Evolutionary conservation across 345 rosid species (phyloP).

Genomic region (Lagerstroemia speciosa): DNA sequence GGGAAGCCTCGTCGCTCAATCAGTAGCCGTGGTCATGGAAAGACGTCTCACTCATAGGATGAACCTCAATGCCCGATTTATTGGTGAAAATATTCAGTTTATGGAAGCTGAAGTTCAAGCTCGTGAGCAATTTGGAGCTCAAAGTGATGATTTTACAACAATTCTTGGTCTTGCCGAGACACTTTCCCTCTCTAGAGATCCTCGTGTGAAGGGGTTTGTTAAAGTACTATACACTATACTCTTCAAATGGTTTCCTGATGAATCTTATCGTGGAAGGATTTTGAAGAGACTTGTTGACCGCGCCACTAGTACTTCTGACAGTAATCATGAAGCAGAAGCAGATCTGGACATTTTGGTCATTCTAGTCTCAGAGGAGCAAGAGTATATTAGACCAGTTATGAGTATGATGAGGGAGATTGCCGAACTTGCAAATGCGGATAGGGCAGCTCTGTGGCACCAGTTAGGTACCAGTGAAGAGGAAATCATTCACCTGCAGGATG

Average conservation of each 20-base stretch:
- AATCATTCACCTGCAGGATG: conserved; percentile 58
- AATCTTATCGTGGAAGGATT: conserved; percentile 65
- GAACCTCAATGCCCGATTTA: conserved; percentile 39
- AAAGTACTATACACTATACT: conserved; percentile 73
- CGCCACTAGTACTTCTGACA: conserved; percentile 58
- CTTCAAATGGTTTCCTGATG: conserved; percentile 78
- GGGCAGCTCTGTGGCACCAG: conserved; percentile 93
- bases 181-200: conserved; percentile 64
- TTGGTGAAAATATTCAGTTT: conserved; percentile 41
- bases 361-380: conserved; percentile 80
- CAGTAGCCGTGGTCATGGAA: conserved; percentile 80
- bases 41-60: conserved; percentile 54
- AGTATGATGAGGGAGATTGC: conserved; percentile 83
- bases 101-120: conserved; percentile 67
- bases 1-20: conserved; percentile 71
- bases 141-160: conserved; percentile 59
- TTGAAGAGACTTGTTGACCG: conserved; percentile 86
- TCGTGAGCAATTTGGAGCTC: conserved; percentile 48
- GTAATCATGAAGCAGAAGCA: conserved; percentile 52
- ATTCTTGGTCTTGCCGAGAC: conserved; percentile 92
- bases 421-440: conserved; percentile 85
- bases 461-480: conserved; percentile 74
- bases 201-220: conserved; percentile 67
- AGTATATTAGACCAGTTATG: conserved; percentile 56
- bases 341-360: conserved; percentile 74